Evolutionary conservation across 1,284 basidiomycete species (phyloP), one percentile per base, ranked within the genome.

Genomic region (Pholiota adiposa): DNA sequence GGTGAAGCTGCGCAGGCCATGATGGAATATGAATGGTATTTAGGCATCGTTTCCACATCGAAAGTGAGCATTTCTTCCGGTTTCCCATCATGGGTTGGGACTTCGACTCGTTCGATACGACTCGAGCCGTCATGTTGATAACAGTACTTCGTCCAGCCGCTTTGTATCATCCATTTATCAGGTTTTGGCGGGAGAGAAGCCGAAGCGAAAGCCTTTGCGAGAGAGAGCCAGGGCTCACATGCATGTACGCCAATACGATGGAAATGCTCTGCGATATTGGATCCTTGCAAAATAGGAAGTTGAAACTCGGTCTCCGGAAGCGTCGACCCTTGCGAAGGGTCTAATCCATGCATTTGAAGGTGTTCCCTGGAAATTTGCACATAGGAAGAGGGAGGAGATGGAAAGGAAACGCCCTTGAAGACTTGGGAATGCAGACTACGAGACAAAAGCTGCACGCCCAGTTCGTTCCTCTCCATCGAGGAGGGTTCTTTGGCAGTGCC

Each of bases 1-100:
- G 83, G 79, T 4, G 94, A 90, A 0, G 87, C 92, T 1, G 96
- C 96, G 58, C 90, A 93, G 0, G 97, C 96, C 83, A 99, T 92
- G 70, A 98, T 82, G 1, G 97, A 85, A 68, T 89, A 96, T 0
- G 86, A 87, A 48, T 92, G 89, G 61, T 93, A 83, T 38, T 85
- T 84, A 16, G 95, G 94, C 79, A 99, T 84, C 0, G 94, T 96
- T 76, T 99, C 97, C 51, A 99, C 93, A 73, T 99, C 97, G 67
- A 99, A 98, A 0, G 88, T 86, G 54, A 98, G 81, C 74, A 88
- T 84, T 53, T 89, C 77, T 68, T 97, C 95, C 0, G 84, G 79
- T 58, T 75, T 73, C 2, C 85, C 85, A 40, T 85, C 76, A 54
- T 87, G 84, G 67, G 83, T 78, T 0, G 88, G 89, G 60, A 75